Evolutionary conservation across 140 eudicot genomes (phyloP).

Genomic region (Cichorium intybus): DNA sequence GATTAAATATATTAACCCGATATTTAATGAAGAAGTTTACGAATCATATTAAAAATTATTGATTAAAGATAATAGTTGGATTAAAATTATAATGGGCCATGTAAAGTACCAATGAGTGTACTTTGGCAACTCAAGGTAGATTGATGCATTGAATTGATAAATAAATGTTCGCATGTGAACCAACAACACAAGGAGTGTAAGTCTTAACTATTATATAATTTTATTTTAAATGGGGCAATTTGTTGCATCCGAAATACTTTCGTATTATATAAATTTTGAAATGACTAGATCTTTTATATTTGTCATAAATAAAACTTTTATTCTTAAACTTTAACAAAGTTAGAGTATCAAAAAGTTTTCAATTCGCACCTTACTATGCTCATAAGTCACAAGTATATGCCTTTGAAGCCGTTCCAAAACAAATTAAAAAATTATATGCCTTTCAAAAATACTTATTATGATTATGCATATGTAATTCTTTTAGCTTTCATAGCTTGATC

Average conservation of each 20-base stretch:
- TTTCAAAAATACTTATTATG: too few species aligned
- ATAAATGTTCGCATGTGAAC: conserved; percentile 21
- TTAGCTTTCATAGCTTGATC: too few species aligned
- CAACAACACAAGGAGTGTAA: neutral
- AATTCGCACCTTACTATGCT: too few species aligned
- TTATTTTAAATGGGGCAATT: neutral
- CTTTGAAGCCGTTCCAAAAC: too few species aligned
- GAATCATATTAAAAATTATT: neutral
- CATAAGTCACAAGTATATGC: too few species aligned
- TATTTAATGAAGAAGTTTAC: neutral
- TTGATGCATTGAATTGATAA: conserved; percentile 11
- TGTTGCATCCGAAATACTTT: neutral
- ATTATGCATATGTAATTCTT: too few species aligned
- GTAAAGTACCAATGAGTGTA: conserved; percentile 16
- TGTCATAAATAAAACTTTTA: neutral
- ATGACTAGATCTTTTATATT: neutral
- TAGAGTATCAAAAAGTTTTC: too few species aligned
- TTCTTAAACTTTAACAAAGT: too few species aligned
- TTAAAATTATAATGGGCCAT: conserved; percentile 4
- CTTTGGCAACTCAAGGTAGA: conserved; percentile 22
- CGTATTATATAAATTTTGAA: neutral
- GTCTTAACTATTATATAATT: neutral
- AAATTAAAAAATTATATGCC: too few species aligned
- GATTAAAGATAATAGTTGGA: neutral
- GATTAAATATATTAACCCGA: neutral